Evolutionary conservation across 768 basidiomycete species (phyloP).

Genomic region (Russula lepida): DNA sequence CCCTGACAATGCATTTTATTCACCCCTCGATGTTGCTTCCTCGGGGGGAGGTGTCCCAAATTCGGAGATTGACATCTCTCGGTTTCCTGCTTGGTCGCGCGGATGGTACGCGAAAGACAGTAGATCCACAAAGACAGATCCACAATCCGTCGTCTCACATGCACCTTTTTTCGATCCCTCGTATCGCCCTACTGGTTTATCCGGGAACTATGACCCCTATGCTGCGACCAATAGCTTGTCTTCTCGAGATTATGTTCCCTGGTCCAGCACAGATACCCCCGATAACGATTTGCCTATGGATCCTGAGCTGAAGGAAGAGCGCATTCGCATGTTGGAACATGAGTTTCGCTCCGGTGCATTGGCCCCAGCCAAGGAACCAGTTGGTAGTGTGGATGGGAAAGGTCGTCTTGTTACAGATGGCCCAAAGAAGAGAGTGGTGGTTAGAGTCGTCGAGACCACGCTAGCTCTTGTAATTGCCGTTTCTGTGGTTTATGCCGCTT

Average conservation of each 20-base stretch:
- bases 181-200: background rate
- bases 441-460: constrained; percentile 41
- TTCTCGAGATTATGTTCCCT: constrained; percentile 42
- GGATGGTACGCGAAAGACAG: constrained; percentile 45
- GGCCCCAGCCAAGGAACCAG: constrained; percentile 29
- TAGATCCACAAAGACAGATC: constrained; percentile 3
- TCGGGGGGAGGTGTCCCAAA: constrained; percentile 23
- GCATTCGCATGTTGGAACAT: constrained; percentile 61
- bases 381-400: constrained; percentile 52
- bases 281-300: constrained; percentile 38
- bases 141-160: constrained; percentile 17
- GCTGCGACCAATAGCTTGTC: constrained; percentile 36
- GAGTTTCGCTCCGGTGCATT: constrained; percentile 44
- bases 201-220: constrained; percentile 23
- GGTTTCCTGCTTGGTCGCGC: constrained; percentile 57
- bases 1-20: background rate
- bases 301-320: constrained; percentile 52
- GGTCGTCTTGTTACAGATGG: constrained; percentile 56
- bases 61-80: constrained; percentile 49
- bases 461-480: constrained; percentile 45
- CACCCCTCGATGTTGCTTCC: constrained; percentile 5
- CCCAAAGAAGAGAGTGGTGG: constrained; percentile 47
- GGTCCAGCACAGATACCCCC: constrained; percentile 40
- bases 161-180: constrained; percentile 31
- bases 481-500: constrained; percentile 53